Evolutionary conservation across 768 basidiomycete genomes (phyloP).

Genomic region (Psilocybe cubensis): DNA sequence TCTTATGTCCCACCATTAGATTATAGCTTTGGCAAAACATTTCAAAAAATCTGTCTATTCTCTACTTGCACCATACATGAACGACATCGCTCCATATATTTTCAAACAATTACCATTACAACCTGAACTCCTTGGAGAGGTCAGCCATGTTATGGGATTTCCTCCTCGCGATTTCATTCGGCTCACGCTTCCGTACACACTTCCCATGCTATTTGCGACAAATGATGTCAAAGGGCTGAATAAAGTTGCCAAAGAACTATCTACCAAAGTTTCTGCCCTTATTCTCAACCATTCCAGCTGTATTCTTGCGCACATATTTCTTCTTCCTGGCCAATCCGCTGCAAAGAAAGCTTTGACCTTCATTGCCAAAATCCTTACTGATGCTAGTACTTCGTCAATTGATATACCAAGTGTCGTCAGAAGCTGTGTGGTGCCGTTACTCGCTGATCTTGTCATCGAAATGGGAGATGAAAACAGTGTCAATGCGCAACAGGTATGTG

Average conservation of each 20-base stretch:
- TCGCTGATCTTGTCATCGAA: constrained; percentile 75
- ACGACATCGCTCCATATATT: too few relatives aligned
- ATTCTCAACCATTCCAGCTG: constrained; percentile 49
- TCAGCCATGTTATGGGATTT: constrained; percentile 69
- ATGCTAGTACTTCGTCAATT: constrained; percentile 43
- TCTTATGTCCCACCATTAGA: constrained; percentile 38
- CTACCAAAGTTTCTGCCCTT: constrained; percentile 27
- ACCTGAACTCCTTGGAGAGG: constrained; percentile 61
- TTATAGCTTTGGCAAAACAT: constrained; percentile 57
- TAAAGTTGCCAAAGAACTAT: constrained; percentile 58
- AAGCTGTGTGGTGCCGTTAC: constrained; percentile 67
- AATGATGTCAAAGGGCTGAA: constrained; percentile 63
- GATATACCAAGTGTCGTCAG: constrained; percentile 59
- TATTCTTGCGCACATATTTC: constrained; percentile 70
- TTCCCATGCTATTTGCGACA: constrained; percentile 71
- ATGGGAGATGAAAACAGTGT: constrained; percentile 70
- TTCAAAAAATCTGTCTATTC: constrained; percentile 66
- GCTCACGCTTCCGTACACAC: constrained; percentile 61
- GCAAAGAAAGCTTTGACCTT: constrained; percentile 66
- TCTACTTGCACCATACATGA: constrained; percentile 71
- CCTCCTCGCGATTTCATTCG: constrained; percentile 63
- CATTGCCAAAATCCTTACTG: constrained; percentile 59
- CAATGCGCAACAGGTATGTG: constrained; percentile 48
- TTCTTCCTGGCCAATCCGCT: constrained; percentile 54
- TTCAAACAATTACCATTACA: constrained; percentile 60